These are phyloP conservation scores for Nakazawaea ernobii DNA, from an alignment of 805 yeast genomes.

Conservation along the genomic window DNA sequence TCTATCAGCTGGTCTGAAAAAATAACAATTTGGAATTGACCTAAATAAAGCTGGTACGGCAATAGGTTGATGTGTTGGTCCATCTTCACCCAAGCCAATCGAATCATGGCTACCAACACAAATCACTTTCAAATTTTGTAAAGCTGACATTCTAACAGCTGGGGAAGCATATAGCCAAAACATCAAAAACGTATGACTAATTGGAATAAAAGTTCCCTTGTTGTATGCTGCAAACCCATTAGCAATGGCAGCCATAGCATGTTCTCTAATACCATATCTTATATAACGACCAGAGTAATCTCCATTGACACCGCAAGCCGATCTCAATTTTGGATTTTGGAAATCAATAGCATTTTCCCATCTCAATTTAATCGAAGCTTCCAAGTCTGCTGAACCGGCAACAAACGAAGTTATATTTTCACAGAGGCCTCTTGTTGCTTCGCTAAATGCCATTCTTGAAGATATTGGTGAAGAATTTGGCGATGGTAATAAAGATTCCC, in stretches of 20 bases:
- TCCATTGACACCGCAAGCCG: slow-evolving; percentile 25
- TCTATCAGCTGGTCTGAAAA: slow-evolving; percentile 50
- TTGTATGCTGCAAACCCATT: slow-evolving; percentile 29
- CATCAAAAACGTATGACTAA: slow-evolving; percentile 30
- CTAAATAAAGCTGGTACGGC: slow-evolving; percentile 46
- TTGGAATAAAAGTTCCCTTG: slow-evolving; percentile 31
- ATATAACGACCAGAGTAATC: slow-evolving; percentile 26
- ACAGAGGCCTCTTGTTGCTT: slow-evolving; percentile 17
- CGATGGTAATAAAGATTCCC: slow-evolving; percentile 21
- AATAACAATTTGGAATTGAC: slow-evolving; percentile 42
- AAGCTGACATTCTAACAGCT: slow-evolving; percentile 44
- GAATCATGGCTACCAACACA: slow-evolving; percentile 55
- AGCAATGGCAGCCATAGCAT: slow-evolving; percentile 28
- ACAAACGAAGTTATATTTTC: slow-evolving; percentile 20
- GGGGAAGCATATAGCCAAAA: slow-evolving; percentile 44
- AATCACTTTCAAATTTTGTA: slow-evolving; percentile 38
- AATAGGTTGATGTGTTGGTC: slow-evolving; percentile 55
- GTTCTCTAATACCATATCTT: slow-evolving; percentile 29
- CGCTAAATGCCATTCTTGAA: slow-evolving; percentile 25
- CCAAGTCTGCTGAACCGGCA: slow-evolving; percentile 32
- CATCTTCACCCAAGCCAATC: slow-evolving; percentile 54
- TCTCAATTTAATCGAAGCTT: slow-evolving; percentile 25
- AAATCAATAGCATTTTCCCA: slow-evolving; percentile 26
- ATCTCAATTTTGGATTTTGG: slow-evolving; percentile 21
- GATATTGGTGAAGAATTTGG: slow-evolving; percentile 18